phyloP scores from a whole-genome alignment of 1,284 basidiomycete species.

The Austroboletus novae-zelandiae region DNA sequence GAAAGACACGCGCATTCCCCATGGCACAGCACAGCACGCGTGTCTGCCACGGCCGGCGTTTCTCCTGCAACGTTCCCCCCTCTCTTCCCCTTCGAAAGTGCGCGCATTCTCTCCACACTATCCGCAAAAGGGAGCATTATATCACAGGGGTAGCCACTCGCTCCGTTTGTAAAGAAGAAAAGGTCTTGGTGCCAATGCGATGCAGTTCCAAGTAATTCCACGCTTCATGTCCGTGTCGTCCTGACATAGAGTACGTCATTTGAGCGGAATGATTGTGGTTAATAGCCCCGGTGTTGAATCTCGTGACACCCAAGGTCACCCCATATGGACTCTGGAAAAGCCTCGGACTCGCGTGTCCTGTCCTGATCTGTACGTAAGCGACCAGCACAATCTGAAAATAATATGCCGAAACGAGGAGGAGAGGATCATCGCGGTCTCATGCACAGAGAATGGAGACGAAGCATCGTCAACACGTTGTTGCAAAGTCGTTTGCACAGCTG shows the following conservation, averaged over 20 bases:
- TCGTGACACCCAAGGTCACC: slow-evolving; percentile 1
- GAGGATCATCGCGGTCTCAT: slow-evolving; percentile 3
- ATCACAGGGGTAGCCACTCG: slow-evolving; percentile 8
- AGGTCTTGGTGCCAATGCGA: neutral
- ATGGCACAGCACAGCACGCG: slow-evolving; percentile 31
- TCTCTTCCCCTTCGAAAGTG: slow-evolving; percentile 1
- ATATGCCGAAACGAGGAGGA: slow-evolving; percentile 1
- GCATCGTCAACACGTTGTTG: slow-evolving; percentile 25
- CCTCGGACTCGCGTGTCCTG: slow-evolving; percentile 14
- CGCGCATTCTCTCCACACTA: slow-evolving; percentile 3
- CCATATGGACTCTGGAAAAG: slow-evolving; percentile 1
- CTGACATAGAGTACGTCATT: slow-evolving; percentile 3
- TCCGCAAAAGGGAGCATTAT: slow-evolving; percentile 10
- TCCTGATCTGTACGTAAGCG: slow-evolving; percentile 4
- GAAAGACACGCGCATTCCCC: slow-evolving; percentile 23
- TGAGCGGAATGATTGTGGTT: neutral
- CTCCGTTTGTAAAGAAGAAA: neutral
- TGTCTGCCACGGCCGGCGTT: slow-evolving; percentile 16
- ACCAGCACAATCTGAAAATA: neutral
- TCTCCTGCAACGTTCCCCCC: slow-evolving; percentile 7
- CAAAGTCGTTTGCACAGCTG: slow-evolving; percentile 11
- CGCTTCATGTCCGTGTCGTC: slow-evolving; percentile 12
- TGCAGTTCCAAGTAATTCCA: slow-evolving; percentile 2
- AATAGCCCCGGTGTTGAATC: neutral
- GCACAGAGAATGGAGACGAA: slow-evolving; percentile 22